Evolutionary conservation across 2,329 filamentous ascomycete genomes (phyloP).

Genomic region (Pseudofabraea citricarpa): DNA sequence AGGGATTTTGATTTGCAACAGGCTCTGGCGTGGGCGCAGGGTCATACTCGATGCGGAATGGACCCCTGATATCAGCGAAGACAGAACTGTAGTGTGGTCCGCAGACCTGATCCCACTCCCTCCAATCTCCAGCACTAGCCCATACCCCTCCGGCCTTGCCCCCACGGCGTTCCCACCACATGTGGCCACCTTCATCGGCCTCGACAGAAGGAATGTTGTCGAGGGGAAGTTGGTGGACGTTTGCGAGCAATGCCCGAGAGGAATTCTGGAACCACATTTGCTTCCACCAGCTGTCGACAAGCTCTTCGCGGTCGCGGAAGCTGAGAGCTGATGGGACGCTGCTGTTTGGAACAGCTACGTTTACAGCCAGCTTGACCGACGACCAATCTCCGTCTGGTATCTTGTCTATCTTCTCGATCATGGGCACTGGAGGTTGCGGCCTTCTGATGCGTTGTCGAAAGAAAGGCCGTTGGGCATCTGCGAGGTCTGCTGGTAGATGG

Average conservation of each 20-base stretch:
- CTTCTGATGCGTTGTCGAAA: slow-evolving; percentile 1
- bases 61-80: neutral
- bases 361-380: slow-evolving; percentile 8
- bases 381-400: slow-evolving; percentile 6
- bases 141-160: slow-evolving; percentile 49
- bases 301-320: slow-evolving; percentile 1
- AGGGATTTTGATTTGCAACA: too few species aligned
- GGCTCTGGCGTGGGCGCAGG: too few species aligned
- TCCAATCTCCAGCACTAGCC: slow-evolving; percentile 32
- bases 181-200: slow-evolving; percentile 39
- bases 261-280: slow-evolving; percentile 44
- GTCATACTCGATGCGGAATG: too few species aligned
- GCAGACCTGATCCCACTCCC: neutral
- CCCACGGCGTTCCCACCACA: slow-evolving; percentile 43
- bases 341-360: slow-evolving; percentile 5
- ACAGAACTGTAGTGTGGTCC: neutral
- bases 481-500: slow-evolving; percentile 12
- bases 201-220: slow-evolving; percentile 36
- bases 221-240: slow-evolving; percentile 39
- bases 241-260: slow-evolving; percentile 43
- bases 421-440: slow-evolving; percentile 1
- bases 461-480: slow-evolving; percentile 7
- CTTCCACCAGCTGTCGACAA: slow-evolving; percentile 32
- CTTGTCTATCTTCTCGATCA: slow-evolving; percentile 8
- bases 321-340: slow-evolving; percentile 5